Percentiles rank a stretch among this genome's conserved stretches.
Evolutionary conservation across 2,329 filamentous ascomycete genomes (phyloP).

Genomic region (Trichoderma guizhouense): DNA sequence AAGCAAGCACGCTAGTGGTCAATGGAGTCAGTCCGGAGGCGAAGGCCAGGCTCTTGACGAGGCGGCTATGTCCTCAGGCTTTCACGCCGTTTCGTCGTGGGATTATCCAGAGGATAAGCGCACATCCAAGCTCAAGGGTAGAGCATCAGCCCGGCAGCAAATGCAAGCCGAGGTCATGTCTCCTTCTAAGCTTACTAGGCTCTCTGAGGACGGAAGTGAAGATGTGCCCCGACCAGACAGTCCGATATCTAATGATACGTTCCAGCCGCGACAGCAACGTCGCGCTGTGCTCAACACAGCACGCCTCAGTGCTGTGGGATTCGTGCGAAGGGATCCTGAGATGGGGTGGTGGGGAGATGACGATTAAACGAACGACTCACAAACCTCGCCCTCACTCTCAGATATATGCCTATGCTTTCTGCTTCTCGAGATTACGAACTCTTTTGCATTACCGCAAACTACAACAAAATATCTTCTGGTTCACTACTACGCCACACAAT

Average conservation of each 20-base stretch:
- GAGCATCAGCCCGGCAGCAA: background rate
- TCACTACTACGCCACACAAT: background rate
- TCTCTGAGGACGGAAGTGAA: constrained; percentile 21
- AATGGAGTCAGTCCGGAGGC: background rate
- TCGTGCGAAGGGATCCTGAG: constrained; percentile 26
- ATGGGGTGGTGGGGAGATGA: constrained; percentile 43
- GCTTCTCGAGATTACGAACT: background rate
- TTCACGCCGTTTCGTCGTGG: constrained; percentile 14
- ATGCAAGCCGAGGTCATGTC: background rate
- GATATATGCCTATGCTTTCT: background rate
- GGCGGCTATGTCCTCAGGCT: constrained; percentile 6
- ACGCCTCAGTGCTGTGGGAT: constrained; percentile 35
- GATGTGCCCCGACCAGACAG: constrained; percentile 42
- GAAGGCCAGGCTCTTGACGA: background rate
- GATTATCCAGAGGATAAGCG: constrained; percentile 7
- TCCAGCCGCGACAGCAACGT: constrained; percentile 25
- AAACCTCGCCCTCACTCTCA: background rate
- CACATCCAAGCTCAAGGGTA: background rate
- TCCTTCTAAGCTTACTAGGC: constrained; percentile 2
- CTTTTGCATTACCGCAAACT: background rate
- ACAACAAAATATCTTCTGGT: background rate
- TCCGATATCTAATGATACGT: constrained; percentile 35
- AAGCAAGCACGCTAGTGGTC: constrained; percentile 18
- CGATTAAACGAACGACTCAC: constrained; percentile 25
- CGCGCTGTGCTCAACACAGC: constrained; percentile 36